These are phyloP conservation scores for Chaetomium olivaceum DNA, from an alignment of 2,329 filamentous ascomycete species.

Conservation along the genomic window DNA sequence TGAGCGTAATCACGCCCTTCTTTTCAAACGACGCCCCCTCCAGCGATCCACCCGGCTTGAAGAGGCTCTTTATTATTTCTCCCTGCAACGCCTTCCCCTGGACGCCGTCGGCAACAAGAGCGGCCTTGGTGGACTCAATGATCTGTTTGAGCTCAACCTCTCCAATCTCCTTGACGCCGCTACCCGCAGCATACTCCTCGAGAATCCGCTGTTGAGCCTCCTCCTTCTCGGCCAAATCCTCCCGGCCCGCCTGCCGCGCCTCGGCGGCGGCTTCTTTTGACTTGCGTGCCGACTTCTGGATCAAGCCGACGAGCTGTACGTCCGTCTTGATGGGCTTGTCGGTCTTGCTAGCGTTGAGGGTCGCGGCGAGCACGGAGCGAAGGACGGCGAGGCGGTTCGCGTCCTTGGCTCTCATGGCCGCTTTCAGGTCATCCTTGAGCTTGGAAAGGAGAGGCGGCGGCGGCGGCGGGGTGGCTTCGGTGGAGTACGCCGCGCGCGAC, in stretches of 20 bases:
- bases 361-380: constrained; percentile 66
- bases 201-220: constrained; percentile 64
- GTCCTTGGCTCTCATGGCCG: constrained; percentile 67
- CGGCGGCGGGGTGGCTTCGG: constrained; percentile 44
- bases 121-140: constrained; percentile 54
- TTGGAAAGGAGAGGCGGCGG: constrained; percentile 52
- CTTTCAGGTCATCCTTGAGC: constrained; percentile 63
- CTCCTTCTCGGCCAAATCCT: constrained; percentile 72
- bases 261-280: constrained; percentile 62
- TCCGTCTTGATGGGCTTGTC: constrained; percentile 68
- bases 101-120: constrained; percentile 49
- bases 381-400: constrained; percentile 66
- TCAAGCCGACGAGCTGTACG: constrained; percentile 65
- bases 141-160: constrained; percentile 59
- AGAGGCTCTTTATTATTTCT: constrained; percentile 63
- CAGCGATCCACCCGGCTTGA: constrained; percentile 52
- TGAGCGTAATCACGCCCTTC: constrained; percentile 59
- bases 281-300: constrained; percentile 63
- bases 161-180: constrained; percentile 59
- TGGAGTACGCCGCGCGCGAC: constrained; percentile 34
- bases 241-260: constrained; percentile 62
- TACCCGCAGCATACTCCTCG: constrained; percentile 62
- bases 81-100: constrained; percentile 54
- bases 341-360: constrained; percentile 76
- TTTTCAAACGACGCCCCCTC: constrained; percentile 66